phyloP scores from a whole-genome alignment of 1,139 yeast species.

The Debaryomyces psychrophilus region DNA sequence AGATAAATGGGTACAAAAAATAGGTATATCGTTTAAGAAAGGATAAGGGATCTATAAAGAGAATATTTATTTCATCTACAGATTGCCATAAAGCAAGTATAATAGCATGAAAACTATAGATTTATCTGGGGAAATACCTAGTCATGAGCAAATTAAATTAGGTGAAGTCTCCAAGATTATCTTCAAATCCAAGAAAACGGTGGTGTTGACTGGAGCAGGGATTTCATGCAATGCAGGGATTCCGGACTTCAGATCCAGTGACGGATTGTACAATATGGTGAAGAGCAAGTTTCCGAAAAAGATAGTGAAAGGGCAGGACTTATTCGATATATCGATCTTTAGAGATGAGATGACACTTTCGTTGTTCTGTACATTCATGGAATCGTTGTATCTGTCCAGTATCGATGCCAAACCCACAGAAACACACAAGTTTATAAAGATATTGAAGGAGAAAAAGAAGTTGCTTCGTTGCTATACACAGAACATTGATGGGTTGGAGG shows the following conservation, averaged over 20 bases:
- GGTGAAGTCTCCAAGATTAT: conserved; percentile 47
- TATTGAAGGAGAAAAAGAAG: conserved; percentile 65
- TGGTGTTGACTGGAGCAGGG: conserved; percentile 89
- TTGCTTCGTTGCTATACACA: conserved; percentile 84
- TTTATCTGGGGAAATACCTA: conserved; percentile 21
- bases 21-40: background rate
- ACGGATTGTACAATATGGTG: conserved; percentile 80
- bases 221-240: conserved; percentile 96
- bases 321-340: conserved; percentile 84
- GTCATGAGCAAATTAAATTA: conserved; percentile 28
- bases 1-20: background rate
- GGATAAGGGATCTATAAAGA: background rate
- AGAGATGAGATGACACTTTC: conserved; percentile 63
- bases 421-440: conserved; percentile 77
- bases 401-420: conserved; percentile 74
- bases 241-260: conserved; percentile 86
- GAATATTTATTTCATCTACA: background rate
- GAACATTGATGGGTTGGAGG: conserved; percentile 60
- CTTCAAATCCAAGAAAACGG: conserved; percentile 52
- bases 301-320: conserved; percentile 79
- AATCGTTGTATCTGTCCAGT: conserved; percentile 65
- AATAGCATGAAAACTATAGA: conserved; percentile 11
- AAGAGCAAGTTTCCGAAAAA: conserved; percentile 64
- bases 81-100: background rate
- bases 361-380: conserved; percentile 82